Conservation (phyloP, 2,329 filamentous ascomycete genomes). For the Neopestalotiopsis sp. region DNA sequence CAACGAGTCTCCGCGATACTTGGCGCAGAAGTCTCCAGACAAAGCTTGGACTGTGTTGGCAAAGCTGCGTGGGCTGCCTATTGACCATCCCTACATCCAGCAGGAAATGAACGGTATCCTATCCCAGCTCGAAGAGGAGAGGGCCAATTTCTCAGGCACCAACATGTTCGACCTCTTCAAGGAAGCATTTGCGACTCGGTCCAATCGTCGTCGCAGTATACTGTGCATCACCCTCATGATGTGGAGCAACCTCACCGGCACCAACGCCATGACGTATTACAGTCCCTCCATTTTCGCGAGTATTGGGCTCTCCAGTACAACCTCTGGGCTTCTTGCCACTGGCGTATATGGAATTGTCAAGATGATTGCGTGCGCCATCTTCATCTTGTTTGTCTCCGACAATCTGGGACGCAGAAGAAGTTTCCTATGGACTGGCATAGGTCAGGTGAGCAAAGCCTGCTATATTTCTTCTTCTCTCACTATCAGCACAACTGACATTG, state of each 20-base stretch:
- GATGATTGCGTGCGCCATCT: slow-evolving; percentile 65
- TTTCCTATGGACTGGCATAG: slow-evolving; percentile 69
- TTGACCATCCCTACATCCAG: slow-evolving; percentile 58
- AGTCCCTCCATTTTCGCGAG: slow-evolving; percentile 72
- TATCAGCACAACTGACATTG: too few species aligned
- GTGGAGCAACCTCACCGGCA: slow-evolving; percentile 58
- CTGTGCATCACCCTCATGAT: slow-evolving; percentile 57
- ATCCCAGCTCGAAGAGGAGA: slow-evolving; percentile 54
- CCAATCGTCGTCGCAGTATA: slow-evolving; percentile 55
- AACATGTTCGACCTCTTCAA: slow-evolving; percentile 47
- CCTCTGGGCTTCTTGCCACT: slow-evolving; percentile 71
- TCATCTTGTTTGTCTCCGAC: slow-evolving; percentile 72
- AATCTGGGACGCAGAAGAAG: slow-evolving; percentile 68
- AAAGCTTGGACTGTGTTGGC: slow-evolving; percentile 61
- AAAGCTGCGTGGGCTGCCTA: slow-evolving; percentile 57
- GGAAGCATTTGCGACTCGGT: slow-evolving; percentile 37
- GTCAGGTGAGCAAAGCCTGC: slow-evolving; percentile 45
- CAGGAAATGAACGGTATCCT: slow-evolving; percentile 52
- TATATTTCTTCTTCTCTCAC: too few species aligned
- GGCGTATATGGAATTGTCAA: slow-evolving; percentile 78
- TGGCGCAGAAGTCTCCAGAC: slow-evolving; percentile 73
- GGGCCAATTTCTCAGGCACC: slow-evolving; percentile 50
- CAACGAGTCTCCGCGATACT: slow-evolving; percentile 67
- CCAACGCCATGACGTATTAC: slow-evolving; percentile 64
- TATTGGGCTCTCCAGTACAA: slow-evolving; percentile 63